Percentiles rank a stretch among this genome's conserved stretches.
phyloP scores from a whole-genome alignment of 2,329 filamentous ascomycete species.

The Neopestalotiopsis sp. region DNA sequence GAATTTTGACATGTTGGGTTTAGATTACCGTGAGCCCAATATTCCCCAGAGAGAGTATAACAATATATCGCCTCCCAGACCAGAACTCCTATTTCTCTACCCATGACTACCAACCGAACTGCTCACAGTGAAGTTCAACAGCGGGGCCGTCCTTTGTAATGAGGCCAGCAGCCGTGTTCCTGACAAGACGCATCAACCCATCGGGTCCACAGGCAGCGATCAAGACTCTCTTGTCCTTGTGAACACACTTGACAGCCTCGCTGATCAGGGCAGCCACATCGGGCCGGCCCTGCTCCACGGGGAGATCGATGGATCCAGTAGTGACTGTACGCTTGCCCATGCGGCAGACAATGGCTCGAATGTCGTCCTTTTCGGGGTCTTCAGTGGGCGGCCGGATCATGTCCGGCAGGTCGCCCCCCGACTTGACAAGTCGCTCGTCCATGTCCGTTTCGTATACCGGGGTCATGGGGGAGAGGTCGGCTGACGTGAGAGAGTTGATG shows the following conservation, averaged over 20 bases:
- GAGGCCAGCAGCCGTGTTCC: constrained; percentile 47
- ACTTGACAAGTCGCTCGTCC: constrained; percentile 11
- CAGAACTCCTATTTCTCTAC: neutral
- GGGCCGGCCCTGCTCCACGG: constrained; percentile 44
- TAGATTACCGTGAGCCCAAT: neutral
- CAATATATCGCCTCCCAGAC: neutral
- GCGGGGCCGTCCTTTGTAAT: constrained; percentile 50
- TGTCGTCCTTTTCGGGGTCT: constrained; percentile 28
- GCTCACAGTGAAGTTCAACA: constrained; percentile 56
- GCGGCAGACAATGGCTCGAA: constrained; percentile 14
- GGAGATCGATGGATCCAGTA: constrained; percentile 28
- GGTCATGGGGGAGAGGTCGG: constrained; percentile 6
- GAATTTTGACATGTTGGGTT: neutral
- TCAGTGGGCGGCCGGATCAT: constrained; percentile 21
- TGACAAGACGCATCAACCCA: constrained; percentile 48
- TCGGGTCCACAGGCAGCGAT: constrained; percentile 55
- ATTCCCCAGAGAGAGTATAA: neutral
- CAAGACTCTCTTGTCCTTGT: constrained; percentile 42
- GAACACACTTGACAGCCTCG: constrained; percentile 39
- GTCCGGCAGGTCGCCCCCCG: constrained; percentile 21
- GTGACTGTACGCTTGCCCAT: constrained; percentile 20
- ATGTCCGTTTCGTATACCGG: constrained; percentile 14
- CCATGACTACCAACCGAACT: constrained; percentile 48
- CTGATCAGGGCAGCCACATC: constrained; percentile 45
- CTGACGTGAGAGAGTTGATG: constrained; percentile 3